Conservation (phyloP, 139 green algal species). For the Microglena sp. region DNA sequence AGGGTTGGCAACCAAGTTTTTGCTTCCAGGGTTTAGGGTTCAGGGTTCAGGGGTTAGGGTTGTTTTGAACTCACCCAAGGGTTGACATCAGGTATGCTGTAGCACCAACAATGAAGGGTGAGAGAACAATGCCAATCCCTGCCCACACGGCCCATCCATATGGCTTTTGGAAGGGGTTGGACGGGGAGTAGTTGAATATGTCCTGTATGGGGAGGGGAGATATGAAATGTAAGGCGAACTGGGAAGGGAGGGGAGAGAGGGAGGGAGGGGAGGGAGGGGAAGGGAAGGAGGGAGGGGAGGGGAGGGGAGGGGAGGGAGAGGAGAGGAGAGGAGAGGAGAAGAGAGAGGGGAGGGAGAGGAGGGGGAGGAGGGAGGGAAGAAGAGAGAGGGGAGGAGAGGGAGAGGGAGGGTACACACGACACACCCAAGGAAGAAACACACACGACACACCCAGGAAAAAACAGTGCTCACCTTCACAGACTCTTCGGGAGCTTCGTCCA, state of each 20-base stretch:
- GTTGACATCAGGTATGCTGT: slow-evolving; percentile 24
- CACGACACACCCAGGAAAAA: neutral
- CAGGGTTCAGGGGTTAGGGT: too few relatives aligned
- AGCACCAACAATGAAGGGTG: slow-evolving; percentile 52
- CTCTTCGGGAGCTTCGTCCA: slow-evolving; percentile 13
- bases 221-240: too few relatives aligned
- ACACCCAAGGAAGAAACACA: neutral
- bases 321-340: neutral
- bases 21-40: too few relatives aligned
- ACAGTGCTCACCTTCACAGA: neutral
- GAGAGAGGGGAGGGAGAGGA: slow-evolving; percentile 34
- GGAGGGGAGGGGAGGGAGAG: too few relatives aligned
- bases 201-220: too few relatives aligned
- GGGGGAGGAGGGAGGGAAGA: slow-evolving; percentile 15
- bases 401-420: neutral
- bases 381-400: neutral
- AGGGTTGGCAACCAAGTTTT: too few relatives aligned
- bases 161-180: slow-evolving; percentile 41
- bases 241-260: too few relatives aligned
- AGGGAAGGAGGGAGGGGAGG: too few relatives aligned
- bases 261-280: too few relatives aligned
- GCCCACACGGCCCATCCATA: slow-evolving; percentile 70
- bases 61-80: slow-evolving; percentile 23
- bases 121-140: slow-evolving; percentile 43
- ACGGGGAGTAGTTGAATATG: slow-evolving; percentile 23